Evolutionary conservation across 2,329 filamentous ascomycete species (phyloP), one percentile per base, ranked within the genome.

Genomic region (Colletotrichum salicis): DNA sequence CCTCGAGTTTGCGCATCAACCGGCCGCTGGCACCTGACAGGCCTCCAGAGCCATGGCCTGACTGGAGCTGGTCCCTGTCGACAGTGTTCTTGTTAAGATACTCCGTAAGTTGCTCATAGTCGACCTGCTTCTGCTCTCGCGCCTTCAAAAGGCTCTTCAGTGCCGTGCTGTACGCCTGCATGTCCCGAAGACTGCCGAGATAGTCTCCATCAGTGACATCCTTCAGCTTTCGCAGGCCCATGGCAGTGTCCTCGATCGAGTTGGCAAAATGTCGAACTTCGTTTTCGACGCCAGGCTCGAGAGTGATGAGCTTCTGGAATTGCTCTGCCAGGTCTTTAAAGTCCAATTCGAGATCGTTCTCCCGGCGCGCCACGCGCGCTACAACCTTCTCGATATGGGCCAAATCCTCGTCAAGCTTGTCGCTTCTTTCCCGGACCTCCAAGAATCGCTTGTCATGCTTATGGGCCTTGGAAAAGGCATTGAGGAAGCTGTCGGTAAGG

Each of bases 161-260:
- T 0, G 95, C 93, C n/a, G 89, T 85, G 75, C 95, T 96, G 82
- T 98, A 99, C 31, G 95, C 93, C 77, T 97, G 94, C 95, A 98
- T 97, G 83, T 99, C 96, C 62, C 95, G 91, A 64, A 99, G 87
- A 67, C 93, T 96, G 75, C 94, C 94, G 1, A 99, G 90, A 80
- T 99, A 99, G 82, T 98, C 95, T 78, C 97, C 95, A 79, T 99
- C 96, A 0, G 96, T 98, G 77, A 95, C 89, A 73, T 98, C 95
- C 78, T 94, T 94, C 71, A 99, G 88, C n/a, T 84, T 86, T 78
- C 91, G 93, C 78, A 97, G 89, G 4, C 94, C 94, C 1, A 91
- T 85, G 10, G 93, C 92, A 0, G 93, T 96, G 77, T 96, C 93
- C 77, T 97, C 94, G 37, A 98, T 91, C 29, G 93, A 94, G 7